Conservation (phyloP, 495 filamentous ascomycete genomes). For the Astrothelium macrocarpum region DNA sequence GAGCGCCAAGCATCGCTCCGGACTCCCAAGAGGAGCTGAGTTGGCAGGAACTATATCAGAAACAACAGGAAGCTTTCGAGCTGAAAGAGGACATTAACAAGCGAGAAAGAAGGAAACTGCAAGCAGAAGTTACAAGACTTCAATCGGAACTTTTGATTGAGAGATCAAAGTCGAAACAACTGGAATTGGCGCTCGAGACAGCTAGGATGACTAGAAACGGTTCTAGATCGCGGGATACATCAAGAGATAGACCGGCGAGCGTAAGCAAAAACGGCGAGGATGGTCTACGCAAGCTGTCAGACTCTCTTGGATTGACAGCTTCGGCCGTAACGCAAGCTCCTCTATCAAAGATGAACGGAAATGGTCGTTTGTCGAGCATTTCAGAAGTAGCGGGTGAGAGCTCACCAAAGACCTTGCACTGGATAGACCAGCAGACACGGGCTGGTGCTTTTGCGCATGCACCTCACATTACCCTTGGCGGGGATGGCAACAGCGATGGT, state of each 20-base stretch:
- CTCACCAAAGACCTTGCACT: background rate
- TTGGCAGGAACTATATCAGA: background rate
- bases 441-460: background rate
- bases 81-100: background rate
- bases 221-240: background rate
- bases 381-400: background rate
- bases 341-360: background rate
- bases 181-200: background rate
- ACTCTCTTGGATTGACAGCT: background rate
- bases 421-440: background rate
- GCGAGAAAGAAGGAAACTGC: background rate
- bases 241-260: background rate
- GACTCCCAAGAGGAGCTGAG: background rate
- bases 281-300: background rate
- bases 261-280: background rate
- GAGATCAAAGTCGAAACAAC: background rate
- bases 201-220: background rate
- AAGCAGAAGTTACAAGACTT: background rate
- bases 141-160: background rate
- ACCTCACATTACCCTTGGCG: background rate
- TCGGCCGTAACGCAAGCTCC: background rate
- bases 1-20: background rate
- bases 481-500: background rate
- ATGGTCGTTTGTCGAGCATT: background rate
- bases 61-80: conserved; percentile 3